phyloP scores from a whole-genome alignment of 2,329 filamentous ascomycete genomes.

The Diplodia corticola region DNA sequence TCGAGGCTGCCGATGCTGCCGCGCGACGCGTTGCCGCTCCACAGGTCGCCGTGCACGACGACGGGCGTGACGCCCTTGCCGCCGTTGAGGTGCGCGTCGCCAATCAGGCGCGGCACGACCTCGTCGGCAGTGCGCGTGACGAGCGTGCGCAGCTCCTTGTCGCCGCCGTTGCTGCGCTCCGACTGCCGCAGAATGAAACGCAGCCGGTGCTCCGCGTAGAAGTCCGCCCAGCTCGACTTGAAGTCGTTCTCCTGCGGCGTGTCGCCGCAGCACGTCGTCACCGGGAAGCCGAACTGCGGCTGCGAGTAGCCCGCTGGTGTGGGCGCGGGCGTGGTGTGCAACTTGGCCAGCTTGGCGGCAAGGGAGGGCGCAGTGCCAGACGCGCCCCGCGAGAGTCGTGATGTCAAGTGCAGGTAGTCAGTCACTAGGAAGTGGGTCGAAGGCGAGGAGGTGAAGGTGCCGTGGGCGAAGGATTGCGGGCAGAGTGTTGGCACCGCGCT shows the following conservation, averaged over 20 bases:
- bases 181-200: constrained; percentile 62
- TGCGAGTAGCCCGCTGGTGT: constrained; percentile 57
- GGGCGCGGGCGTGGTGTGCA: constrained; percentile 76
- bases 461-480: constrained; percentile 73
- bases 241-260: constrained; percentile 79
- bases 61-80: constrained; percentile 69
- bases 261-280: constrained; percentile 81
- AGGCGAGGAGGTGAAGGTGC: constrained; percentile 51
- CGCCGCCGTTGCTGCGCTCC: constrained; percentile 61
- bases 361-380: constrained; percentile 56
- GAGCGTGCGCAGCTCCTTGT: constrained; percentile 61
- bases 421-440: constrained; percentile 63
- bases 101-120: constrained; percentile 76
- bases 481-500: constrained; percentile 70
- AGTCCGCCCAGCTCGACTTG: constrained; percentile 74
- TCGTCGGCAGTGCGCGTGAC: constrained; percentile 63
- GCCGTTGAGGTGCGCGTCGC: constrained; percentile 63
- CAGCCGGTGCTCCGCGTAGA: constrained; percentile 77
- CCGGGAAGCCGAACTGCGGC: constrained; percentile 79
- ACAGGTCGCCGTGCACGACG: constrained; percentile 88
- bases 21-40: constrained; percentile 78
- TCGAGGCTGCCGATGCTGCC: constrained; percentile 60
- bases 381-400: constrained; percentile 39
- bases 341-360: constrained; percentile 72
- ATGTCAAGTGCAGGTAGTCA: constrained; percentile 69